phyloP scores from a whole-genome alignment of 2,329 filamentous ascomycete species.

The Alternaria alternata region DNA sequence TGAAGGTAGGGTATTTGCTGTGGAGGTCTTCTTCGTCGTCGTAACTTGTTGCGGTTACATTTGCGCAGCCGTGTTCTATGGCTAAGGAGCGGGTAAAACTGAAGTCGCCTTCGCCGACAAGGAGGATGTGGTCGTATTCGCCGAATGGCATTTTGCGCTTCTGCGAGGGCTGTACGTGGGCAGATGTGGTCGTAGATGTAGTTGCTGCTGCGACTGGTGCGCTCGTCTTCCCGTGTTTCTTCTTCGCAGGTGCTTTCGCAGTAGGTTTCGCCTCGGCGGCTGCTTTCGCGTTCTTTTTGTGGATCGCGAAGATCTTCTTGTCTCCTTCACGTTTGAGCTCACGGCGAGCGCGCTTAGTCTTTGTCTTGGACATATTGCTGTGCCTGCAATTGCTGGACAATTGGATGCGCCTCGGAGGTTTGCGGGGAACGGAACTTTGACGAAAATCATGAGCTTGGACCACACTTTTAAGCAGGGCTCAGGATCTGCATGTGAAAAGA shows the following conservation, averaged over 20 bases:
- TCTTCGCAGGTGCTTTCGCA: constrained; percentile 23
- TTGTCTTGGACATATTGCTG: constrained; percentile 44
- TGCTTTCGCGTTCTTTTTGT: constrained; percentile 36
- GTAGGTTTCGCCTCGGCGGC: constrained; percentile 12
- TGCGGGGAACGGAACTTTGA: constrained; percentile 30
- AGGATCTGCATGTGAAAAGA: constrained; percentile 21
- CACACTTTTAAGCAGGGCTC: constrained; percentile 7
- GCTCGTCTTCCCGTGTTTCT: constrained; percentile 22
- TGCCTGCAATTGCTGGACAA: constrained; percentile 2
- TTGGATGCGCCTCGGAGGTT: constrained; percentile 20
- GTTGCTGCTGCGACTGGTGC: constrained; percentile 9
- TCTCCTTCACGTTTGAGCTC: constrained; percentile 45
- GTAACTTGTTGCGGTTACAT: constrained; percentile 74
- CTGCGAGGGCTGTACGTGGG: constrained; percentile 6
- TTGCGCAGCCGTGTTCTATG: constrained; percentile 69
- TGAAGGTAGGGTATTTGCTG: constrained; percentile 57
- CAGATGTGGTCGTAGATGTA: constrained; percentile 19
- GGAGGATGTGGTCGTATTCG: constrained; percentile 72
- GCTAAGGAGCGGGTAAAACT: constrained; percentile 76
- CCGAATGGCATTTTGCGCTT: constrained; percentile 68
- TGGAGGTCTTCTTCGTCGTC: constrained; percentile 68
- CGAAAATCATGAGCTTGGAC: constrained; percentile 35
- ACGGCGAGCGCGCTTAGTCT: constrained; percentile 44
- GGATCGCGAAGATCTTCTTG: constrained; percentile 37
- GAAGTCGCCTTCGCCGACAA: constrained; percentile 81